phyloP scores from a whole-genome alignment of 768 basidiomycete species.

The Tephrocybe rancida region DNA sequence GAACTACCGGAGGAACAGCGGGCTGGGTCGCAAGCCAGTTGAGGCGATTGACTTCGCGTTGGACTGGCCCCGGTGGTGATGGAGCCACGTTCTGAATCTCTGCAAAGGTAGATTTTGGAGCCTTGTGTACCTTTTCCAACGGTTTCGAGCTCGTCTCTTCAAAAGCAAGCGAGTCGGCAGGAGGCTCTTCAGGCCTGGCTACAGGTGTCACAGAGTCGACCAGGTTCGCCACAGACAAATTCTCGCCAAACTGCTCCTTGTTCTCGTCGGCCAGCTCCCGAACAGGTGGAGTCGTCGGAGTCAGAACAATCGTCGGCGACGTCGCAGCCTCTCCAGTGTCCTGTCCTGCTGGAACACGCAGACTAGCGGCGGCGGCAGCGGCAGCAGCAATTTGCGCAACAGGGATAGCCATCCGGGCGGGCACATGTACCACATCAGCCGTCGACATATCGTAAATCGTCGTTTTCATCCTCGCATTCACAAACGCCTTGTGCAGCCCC shows the following conservation, averaged over 20 bases:
- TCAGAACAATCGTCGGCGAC: conserved; percentile 18
- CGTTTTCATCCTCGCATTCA: conserved; percentile 11
- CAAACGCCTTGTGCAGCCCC: conserved; percentile 2
- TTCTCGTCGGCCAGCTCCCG: background rate
- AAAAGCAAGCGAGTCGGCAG: background rate
- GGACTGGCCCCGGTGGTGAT: background rate
- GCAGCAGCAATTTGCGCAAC: background rate
- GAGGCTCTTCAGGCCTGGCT: background rate
- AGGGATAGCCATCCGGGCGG: background rate
- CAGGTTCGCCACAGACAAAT: background rate
- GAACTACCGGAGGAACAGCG: background rate
- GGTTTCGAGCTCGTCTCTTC: background rate
- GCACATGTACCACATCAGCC: conserved; percentile 4
- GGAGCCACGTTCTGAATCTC: background rate
- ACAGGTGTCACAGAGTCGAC: background rate
- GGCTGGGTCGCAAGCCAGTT: background rate
- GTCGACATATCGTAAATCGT: conserved; percentile 21
- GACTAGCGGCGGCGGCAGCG: background rate
- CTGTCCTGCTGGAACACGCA: background rate
- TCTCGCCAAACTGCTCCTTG: background rate
- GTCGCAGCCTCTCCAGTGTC: background rate
- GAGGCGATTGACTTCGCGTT: background rate
- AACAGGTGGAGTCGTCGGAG: conserved; percentile 11
- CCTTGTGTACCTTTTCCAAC: background rate
- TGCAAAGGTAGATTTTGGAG: background rate